Conservation (phyloP, 805 yeast genomes). For the Barnettozyma californica region DNA sequence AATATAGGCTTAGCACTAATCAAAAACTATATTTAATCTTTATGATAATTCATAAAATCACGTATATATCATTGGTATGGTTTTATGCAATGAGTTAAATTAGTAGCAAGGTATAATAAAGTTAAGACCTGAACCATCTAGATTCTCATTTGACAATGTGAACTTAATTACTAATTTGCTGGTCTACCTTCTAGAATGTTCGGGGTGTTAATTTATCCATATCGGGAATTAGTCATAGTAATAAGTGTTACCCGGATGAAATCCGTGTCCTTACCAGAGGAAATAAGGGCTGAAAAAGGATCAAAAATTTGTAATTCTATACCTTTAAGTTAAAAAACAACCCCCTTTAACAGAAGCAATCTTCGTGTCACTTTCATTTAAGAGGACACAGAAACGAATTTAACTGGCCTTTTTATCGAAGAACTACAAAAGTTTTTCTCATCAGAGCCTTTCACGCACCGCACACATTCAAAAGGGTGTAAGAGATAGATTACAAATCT, state of each 20-base stretch:
- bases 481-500: constrained; percentile 2
- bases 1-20: no score
- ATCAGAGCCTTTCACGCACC: not conserved
- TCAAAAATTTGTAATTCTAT: not conserved
- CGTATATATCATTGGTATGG: no score
- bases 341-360: not conserved
- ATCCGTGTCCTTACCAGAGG: not conserved
- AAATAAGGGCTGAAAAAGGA: not conserved
- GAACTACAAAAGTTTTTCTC: not conserved
- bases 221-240: not conserved
- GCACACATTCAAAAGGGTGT: not conserved
- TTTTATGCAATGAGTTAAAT: no score
- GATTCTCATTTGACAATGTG: no score
- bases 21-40: no score
- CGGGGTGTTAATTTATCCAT: not conserved
- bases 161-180: not conserved
- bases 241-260: not conserved
- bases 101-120: no score
- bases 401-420: not conserved
- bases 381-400: not conserved
- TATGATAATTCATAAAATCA: no score
- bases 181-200: not conserved
- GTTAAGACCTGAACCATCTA: no score
- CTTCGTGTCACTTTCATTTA: not conserved
- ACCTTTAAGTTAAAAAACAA: no score